Conservation (phyloP, 257 asterid species). For the Nyctanthes arbortristis region DNA sequence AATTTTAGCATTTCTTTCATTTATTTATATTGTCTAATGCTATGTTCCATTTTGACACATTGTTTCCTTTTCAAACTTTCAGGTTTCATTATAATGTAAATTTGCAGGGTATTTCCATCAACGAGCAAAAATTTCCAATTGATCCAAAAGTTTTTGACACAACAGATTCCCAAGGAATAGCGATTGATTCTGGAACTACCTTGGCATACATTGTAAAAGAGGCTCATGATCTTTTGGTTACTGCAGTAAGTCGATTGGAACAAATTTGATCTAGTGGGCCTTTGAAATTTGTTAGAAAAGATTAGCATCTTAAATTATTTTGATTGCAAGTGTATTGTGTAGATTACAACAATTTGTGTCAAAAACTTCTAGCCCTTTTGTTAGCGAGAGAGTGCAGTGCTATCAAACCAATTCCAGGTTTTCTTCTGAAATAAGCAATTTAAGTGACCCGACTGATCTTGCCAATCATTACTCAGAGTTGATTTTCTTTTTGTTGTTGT, state of each 20-base stretch:
- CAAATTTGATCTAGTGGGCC: not conserved
- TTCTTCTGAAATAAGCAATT: slow-evolving; percentile 4
- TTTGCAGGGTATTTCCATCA: slow-evolving; percentile 79
- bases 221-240: slow-evolving; percentile 76
- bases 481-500: slow-evolving; percentile 10
- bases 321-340: slow-evolving; percentile 14
- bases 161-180: slow-evolving; percentile 71
- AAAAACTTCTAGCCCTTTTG: slow-evolving; percentile 54
- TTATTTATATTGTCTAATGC: not conserved
- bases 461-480: slow-evolving; percentile 1
- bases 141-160: slow-evolving; percentile 72
- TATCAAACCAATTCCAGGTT: slow-evolving; percentile 83
- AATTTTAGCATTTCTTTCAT: not conserved
- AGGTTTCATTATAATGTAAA: slow-evolving; percentile 95
- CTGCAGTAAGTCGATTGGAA: slow-evolving; percentile 56
- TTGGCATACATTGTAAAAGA: slow-evolving; percentile 89
- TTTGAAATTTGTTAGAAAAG: not conserved
- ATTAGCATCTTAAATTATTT: not conserved
- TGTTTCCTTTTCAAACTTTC: slow-evolving; percentile 24
- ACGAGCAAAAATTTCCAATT: slow-evolving; percentile 75
- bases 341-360: slow-evolving; percentile 71
- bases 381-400: slow-evolving; percentile 73
- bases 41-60: slow-evolving; percentile 6
- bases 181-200: slow-evolving; percentile 98
- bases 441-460: not conserved